These are phyloP conservation scores for Condylostoma magnum DNA, from an alignment of 169 alveolate genomes.

Conservation along the genomic window DNA sequence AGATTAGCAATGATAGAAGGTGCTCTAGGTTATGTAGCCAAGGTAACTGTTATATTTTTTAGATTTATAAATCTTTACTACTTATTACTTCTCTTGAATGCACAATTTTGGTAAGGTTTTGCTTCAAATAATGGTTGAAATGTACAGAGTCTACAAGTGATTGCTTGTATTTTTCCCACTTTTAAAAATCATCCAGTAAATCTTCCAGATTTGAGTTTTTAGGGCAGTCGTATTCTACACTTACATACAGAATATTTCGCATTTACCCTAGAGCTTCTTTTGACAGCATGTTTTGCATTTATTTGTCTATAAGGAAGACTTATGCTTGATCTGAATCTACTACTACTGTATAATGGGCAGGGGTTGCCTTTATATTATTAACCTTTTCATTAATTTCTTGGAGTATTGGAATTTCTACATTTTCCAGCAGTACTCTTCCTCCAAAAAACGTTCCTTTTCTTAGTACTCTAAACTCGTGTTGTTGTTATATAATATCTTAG, in stretches of 20 bases:
- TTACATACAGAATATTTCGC: not conserved
- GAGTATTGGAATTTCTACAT: not conserved
- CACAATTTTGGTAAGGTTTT: too few relatives aligned
- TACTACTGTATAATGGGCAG: conserved; percentile 20
- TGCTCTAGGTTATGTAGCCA: too few relatives aligned
- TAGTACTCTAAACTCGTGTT: not conserved
- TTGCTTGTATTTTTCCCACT: conserved; percentile 5
- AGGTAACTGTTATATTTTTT: too few relatives aligned
- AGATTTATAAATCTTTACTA: too few relatives aligned
- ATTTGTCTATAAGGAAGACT: conserved; percentile 3
- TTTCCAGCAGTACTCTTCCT: conserved; percentile 25
- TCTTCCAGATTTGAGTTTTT: conserved; percentile 3
- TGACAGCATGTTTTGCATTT: not conserved
- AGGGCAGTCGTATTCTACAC: conserved; percentile 25
- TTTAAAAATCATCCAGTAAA: not conserved
- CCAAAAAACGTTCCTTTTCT: conserved; percentile 31
- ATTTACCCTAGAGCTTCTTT: conserved; percentile 11
- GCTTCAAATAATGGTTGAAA: too few relatives aligned
- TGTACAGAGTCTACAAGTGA: not conserved
- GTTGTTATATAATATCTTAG: not conserved
- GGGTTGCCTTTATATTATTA: not conserved
- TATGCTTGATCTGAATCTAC: not conserved
- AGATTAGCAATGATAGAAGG: too few relatives aligned
- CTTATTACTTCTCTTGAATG: too few relatives aligned
- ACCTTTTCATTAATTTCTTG: not conserved